Conservation (phyloP, 148 eudicot genomes). For the Silene conica region DNA sequence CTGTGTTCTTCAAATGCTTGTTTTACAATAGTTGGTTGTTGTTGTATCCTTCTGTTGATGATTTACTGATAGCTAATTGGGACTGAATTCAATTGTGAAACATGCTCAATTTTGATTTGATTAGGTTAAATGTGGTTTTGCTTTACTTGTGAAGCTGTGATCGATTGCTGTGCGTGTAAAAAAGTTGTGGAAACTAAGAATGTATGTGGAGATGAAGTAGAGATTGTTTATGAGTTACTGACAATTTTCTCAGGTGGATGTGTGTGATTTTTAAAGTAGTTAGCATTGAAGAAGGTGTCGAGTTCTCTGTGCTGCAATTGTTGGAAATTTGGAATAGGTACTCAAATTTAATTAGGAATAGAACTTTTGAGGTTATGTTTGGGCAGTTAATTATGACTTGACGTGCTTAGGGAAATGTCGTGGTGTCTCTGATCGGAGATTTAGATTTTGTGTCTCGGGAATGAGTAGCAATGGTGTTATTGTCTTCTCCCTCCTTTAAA, state of each 20-base stretch:
- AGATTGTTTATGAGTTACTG: not conserved
- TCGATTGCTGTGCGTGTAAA: no score
- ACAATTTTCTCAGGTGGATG: not conserved
- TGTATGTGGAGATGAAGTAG: not conserved
- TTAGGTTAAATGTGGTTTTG: not conserved
- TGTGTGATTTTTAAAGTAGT: slow-evolving; percentile 1
- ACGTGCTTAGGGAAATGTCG: not conserved
- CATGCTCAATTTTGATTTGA: not conserved
- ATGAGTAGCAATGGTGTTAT: not conserved
- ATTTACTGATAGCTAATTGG: not conserved
- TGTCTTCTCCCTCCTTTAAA: not conserved
- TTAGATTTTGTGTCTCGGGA: not conserved
- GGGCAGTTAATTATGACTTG: not conserved
- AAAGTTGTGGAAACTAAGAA: not conserved
- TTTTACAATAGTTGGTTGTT: not conserved
- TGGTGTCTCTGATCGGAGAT: not conserved
- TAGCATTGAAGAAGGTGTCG: not conserved
- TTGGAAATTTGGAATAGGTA: not conserved
- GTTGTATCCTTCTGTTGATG: not conserved
- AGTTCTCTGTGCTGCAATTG: not conserved
- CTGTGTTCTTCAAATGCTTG: not conserved
- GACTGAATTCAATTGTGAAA: not conserved
- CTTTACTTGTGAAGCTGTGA: not conserved
- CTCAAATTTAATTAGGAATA: not conserved
- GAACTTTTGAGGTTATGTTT: not conserved